Percentiles rank a stretch among this genome's conserved stretches.
These are phyloP conservation scores for Aspergillus jensenii DNA, from an alignment of 2,329 filamentous ascomycete species.

Conservation along the genomic window DNA sequence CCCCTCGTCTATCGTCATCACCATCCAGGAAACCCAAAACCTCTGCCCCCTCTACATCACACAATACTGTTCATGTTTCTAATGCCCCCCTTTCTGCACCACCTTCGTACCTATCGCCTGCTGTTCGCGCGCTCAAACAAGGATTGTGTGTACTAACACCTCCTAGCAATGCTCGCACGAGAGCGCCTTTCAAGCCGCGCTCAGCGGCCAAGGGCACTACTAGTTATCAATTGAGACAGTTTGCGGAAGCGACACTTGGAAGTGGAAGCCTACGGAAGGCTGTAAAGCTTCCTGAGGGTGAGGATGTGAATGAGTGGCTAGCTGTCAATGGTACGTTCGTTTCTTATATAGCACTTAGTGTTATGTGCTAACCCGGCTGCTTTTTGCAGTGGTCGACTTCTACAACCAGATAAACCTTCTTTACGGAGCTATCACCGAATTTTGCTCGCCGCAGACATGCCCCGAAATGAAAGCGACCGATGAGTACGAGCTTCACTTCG, in stretches of 20 bases:
- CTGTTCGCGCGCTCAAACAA: slow-evolving; percentile 37
- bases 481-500: slow-evolving; percentile 61
- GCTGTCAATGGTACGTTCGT: slow-evolving; percentile 83
- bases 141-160: slow-evolving; percentile 41
- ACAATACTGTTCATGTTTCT: slow-evolving; percentile 32
- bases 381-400: slow-evolving; percentile 83
- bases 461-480: slow-evolving; percentile 99
- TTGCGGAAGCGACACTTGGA: slow-evolving; percentile 94
- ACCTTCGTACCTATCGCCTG: slow-evolving; percentile 38
- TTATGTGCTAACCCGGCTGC: neutral
- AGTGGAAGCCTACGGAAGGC: slow-evolving; percentile 94
- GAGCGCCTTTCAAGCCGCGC: slow-evolving; percentile 88
- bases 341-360: slow-evolving; percentile 22
- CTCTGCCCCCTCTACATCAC: slow-evolving; percentile 28
- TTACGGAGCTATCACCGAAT: slow-evolving; percentile 98
- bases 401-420: slow-evolving; percentile 99
- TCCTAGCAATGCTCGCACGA: slow-evolving; percentile 77
- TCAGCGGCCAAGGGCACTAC: slow-evolving; percentile 80
- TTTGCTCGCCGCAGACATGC: slow-evolving; percentile 95
- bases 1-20: slow-evolving; percentile 18
- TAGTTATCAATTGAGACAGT: slow-evolving; percentile 93
- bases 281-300: slow-evolving; percentile 93
- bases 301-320: slow-evolving; percentile 97
- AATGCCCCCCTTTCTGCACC: slow-evolving; percentile 29
- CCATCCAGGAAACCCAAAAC: slow-evolving; percentile 18